phyloP scores from a whole-genome alignment of 2,329 filamentous ascomycete genomes.

The Ilyonectria robusta region DNA sequence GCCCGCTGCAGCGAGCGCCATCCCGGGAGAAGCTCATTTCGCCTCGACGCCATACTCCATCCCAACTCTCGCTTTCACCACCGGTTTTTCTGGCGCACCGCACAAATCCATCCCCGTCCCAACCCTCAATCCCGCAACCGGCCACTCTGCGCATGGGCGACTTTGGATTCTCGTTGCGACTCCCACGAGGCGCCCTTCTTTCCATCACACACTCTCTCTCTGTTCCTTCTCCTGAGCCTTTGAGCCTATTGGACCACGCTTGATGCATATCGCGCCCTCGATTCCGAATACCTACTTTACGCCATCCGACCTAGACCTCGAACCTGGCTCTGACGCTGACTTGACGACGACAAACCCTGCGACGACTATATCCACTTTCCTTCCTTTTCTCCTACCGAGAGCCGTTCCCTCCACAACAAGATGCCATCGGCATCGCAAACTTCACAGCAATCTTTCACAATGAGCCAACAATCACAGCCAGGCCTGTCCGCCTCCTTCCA shows the following conservation, averaged over 20 bases:
- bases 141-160: conserved; percentile 43
- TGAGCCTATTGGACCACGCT: conserved; percentile 25
- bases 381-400: conserved; percentile 1
- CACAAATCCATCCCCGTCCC: conserved; percentile 28
- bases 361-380: conserved; percentile 3
- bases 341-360: neutral
- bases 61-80: conserved; percentile 45
- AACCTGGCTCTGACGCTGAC: neutral
- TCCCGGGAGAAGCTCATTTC: conserved; percentile 48
- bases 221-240: conserved; percentile 3
- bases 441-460: conserved; percentile 69
- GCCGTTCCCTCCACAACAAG: conserved; percentile 28
- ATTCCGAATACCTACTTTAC: conserved; percentile 14
- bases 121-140: conserved; percentile 23
- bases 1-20: conserved; percentile 34
- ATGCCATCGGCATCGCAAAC: conserved; percentile 65
- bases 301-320: conserved; percentile 16
- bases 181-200: conserved; percentile 36
- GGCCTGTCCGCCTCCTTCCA: conserved; percentile 57
- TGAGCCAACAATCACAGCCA: conserved; percentile 68
- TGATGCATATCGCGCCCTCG: conserved; percentile 24
- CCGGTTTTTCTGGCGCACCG: conserved; percentile 46
- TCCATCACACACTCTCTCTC: neutral
- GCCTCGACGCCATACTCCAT: conserved; percentile 47
- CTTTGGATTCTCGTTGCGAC: conserved; percentile 31